phyloP scores from a whole-genome alignment of 73 alveolate species.

The Strombidium stylifer region DNA sequence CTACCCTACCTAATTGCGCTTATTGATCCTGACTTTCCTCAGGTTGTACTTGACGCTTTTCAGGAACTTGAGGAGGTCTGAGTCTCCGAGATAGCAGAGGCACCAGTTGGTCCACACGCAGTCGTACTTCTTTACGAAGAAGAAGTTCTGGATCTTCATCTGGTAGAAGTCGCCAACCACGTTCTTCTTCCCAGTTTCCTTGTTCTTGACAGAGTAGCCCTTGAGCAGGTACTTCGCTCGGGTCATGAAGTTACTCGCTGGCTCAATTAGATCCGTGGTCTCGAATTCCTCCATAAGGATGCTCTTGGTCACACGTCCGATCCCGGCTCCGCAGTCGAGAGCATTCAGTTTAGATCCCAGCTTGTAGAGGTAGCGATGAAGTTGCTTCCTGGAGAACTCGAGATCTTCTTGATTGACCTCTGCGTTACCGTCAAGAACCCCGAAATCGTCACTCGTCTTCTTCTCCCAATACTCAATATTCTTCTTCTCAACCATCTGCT shows the following conservation, averaged over 20 bases:
- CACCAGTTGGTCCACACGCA: constrained; percentile 78
- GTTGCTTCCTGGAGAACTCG: too few relatives aligned
- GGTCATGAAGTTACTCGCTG: constrained; percentile 41
- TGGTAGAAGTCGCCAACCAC: constrained; percentile 31
- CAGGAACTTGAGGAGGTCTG: constrained; percentile 59
- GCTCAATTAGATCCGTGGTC: constrained; percentile 67
- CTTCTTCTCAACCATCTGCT: too few relatives aligned
- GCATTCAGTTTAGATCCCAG: too few relatives aligned
- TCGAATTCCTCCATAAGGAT: constrained; percentile 59
- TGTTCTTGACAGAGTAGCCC: constrained; percentile 26
- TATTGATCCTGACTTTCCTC: too few relatives aligned
- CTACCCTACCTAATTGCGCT: too few relatives aligned
- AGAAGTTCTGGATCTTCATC: constrained; percentile 51
- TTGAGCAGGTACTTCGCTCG: constrained; percentile 48
- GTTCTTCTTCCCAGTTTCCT: not conserved
- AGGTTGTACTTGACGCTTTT: constrained; percentile 47
- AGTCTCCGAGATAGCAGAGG: constrained; percentile 60
- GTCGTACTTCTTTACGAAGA: constrained; percentile 62
- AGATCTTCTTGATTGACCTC: too few relatives aligned
- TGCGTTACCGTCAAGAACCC: too few relatives aligned
- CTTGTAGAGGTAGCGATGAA: too few relatives aligned
- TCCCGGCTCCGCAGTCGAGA: constrained; percentile 82
- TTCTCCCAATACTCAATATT: too few relatives aligned
- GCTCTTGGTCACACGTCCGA: constrained; percentile 73
- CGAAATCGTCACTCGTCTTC: too few relatives aligned